Evolutionary conservation across 2,329 filamentous ascomycete species (phyloP), one percentile per base, ranked within the genome.

Genomic region (Beauveria rudraprayagi): DNA sequence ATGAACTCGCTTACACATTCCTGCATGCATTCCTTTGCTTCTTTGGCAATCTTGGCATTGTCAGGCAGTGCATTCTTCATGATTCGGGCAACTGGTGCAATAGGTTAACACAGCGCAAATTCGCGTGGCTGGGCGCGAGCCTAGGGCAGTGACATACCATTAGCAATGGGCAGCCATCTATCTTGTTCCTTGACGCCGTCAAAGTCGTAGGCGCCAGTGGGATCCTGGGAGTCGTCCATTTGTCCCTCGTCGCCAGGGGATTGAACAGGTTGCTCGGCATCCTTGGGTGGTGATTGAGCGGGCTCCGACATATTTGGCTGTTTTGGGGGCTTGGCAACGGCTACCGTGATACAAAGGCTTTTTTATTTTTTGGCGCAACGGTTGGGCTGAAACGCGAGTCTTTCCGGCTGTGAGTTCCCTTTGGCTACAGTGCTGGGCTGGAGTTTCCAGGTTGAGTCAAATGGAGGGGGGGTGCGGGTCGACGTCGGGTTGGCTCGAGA

Each of bases 1-100:
- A 99, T 99, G 76, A 99, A 99, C 78, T 99, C 94, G 86, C 92
- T 97, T 62, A 99, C 94, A 72, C 94, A 99, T 76, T 99, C 94
- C 76, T 99, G 94, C 94, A 99, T 97, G 78, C 94, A 99, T 75
- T 99, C 94, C 76, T 99, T 99, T 61, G 94, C 94, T 74, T 99
- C 94, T 74, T 99, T 99, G 63, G 92, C 92, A 64, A 99, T 99
- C 78, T 99, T 99, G 67, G 94, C 94, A 72, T 99, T 99, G 67
- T 99, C 94, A 56, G 94, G 94, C 54, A 99, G 82, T 7, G 94
- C 94, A 69, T 92, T 89, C 77, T 99, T 99, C 94, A 99, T 99
- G 75, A 99, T 97, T 61, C 94, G 89, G 67, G 94, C 94, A 71
- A 99, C 94, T 99, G 89, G 87, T 77, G 86, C 89, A 5, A 14